These are phyloP conservation scores for Ensete ventricosum DNA, from an alignment of 176 grass and related monocot species.

Conservation along the genomic window DNA sequence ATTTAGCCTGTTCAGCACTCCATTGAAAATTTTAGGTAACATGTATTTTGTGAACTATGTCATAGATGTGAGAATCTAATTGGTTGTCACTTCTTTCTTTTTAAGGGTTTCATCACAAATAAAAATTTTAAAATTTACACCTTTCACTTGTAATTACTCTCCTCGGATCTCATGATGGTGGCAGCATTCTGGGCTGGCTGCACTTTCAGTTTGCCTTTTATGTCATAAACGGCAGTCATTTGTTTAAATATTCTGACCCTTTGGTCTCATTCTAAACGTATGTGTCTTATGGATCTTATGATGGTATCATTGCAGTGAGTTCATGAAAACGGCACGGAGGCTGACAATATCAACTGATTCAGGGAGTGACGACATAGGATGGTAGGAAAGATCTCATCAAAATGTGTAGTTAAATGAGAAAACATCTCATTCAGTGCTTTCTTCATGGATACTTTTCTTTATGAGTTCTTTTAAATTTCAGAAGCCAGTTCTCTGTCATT, in stretches of 20 bases:
- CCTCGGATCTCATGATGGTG: not conserved
- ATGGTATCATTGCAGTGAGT: slow-evolving; percentile 43
- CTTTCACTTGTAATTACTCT: not conserved
- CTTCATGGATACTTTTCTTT: not conserved
- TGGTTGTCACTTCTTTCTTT: no score
- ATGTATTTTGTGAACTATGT: no score
- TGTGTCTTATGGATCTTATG: not conserved
- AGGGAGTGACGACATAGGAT: slow-evolving; percentile 39
- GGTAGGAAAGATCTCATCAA: slow-evolving; percentile 27
- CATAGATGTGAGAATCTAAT: no score
- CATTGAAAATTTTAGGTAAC: no score
- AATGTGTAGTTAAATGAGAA: slow-evolving; percentile 21
- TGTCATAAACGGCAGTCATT: no score
- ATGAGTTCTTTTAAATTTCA: not conserved
- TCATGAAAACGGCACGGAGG: slow-evolving; percentile 66
- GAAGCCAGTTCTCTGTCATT: not conserved
- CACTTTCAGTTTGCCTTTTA: not conserved
- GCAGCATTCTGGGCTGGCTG: not conserved
- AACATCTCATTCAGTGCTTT: not conserved
- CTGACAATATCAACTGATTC: slow-evolving; percentile 61
- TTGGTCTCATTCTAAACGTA: no score
- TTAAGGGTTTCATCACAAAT: no score
- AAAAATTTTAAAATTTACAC: not conserved
- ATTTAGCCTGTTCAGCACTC: no score
- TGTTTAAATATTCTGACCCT: not conserved